Evolutionary conservation across 805 yeast genomes (phyloP).

Genomic region (Barnettozyma vustinii): DNA sequence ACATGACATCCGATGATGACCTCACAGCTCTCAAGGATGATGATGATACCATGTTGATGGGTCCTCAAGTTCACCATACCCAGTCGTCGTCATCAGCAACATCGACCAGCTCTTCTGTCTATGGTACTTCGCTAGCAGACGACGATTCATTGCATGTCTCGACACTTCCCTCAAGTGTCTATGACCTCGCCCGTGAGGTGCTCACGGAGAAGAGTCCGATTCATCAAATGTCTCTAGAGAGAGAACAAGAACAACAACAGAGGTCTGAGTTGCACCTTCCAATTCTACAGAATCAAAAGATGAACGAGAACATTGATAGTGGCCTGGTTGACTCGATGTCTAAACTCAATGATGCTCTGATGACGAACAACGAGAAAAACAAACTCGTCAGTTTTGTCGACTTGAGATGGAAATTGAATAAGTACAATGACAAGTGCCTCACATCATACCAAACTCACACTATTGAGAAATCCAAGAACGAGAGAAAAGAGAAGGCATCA

Average conservation of each 20-base stretch:
- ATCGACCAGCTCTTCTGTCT: conserved; percentile 5
- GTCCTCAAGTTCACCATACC: background rate
- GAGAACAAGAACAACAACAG: background rate
- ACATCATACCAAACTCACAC: conserved; percentile 3
- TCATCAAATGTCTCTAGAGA: background rate
- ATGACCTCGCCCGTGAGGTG: background rate
- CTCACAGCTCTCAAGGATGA: background rate
- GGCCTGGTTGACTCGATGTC: conserved; percentile 17
- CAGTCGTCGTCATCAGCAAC: conserved; percentile 5
- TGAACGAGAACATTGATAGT: conserved; percentile 1
- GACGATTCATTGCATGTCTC: conserved; percentile 6
- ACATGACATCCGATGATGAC: background rate
- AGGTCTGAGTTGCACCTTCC: background rate
- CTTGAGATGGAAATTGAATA: conserved; percentile 15
- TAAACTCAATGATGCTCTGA: conserved; percentile 17
- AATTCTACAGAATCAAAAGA: background rate
- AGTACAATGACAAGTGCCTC: conserved; percentile 15
- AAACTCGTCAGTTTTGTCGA: conserved; percentile 7
- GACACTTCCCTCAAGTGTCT: conserved; percentile 7
- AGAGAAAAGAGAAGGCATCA: conserved; percentile 19
- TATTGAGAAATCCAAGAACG: conserved; percentile 7
- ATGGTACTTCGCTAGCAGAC: conserved; percentile 5
- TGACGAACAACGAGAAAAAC: background rate
- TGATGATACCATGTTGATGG: conserved; percentile 2
- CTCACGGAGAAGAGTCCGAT: background rate